Conservation (phyloP, 495 filamentous ascomycete genomes). For the Thermochaetoides thermophila region DNA sequence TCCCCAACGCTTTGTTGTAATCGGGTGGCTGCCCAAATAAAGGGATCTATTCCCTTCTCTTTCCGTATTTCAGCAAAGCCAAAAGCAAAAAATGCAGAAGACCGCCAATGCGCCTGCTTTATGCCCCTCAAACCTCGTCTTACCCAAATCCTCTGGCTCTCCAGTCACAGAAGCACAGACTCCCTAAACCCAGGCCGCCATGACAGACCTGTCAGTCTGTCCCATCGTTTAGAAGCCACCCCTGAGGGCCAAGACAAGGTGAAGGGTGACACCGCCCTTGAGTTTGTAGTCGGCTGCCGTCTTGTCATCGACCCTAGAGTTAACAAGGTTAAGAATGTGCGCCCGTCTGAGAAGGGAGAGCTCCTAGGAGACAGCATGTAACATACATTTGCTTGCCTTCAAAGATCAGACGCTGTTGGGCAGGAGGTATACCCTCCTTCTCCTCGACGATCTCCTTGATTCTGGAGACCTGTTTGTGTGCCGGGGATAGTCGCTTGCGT, state of each 20-base stretch:
- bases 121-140: no score
- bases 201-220: no score
- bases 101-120: no score
- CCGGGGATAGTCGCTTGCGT: no score
- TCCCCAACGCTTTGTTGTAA: no score
- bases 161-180: no score
- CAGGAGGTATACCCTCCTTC: slow-evolving; percentile 95
- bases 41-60: no score
- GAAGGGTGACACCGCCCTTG: slow-evolving; percentile 83
- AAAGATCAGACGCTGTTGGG: slow-evolving; percentile 90
- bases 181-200: no score
- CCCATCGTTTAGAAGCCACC: slow-evolving; percentile 38
- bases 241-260: slow-evolving; percentile 85
- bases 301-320: slow-evolving; percentile 73
- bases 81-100: no score
- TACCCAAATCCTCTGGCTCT: no score
- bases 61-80: no score
- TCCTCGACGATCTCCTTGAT: slow-evolving; percentile 99
- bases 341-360: background rate
- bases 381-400: slow-evolving; percentile 94
- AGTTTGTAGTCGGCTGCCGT: slow-evolving; percentile 74
- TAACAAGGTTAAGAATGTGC: background rate
- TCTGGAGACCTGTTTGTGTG: slow-evolving; percentile 52
- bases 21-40: no score
- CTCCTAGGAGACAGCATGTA: background rate